Percentiles rank a stretch among this genome's conserved stretches.
Conservation (phyloP, 2,329 filamentous ascomycete genomes). For the Fusarium brevicatenulatum region DNA sequence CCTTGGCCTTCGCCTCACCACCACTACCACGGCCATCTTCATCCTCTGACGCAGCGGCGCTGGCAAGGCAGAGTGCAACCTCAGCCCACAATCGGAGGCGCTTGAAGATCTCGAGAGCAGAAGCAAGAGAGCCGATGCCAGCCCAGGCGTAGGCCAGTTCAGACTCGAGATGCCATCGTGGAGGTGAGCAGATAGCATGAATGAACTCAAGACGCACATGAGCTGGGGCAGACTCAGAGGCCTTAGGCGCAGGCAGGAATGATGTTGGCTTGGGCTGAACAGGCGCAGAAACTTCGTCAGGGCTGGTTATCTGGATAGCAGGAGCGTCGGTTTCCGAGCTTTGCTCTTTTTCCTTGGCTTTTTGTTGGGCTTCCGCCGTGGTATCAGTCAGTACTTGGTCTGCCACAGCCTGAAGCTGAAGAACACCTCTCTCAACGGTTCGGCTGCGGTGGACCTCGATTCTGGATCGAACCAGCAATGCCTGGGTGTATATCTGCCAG, state of each 20-base stretch:
- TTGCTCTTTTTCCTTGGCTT: slow-evolving; percentile 42
- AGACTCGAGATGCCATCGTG: slow-evolving; percentile 92
- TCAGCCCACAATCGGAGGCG: slow-evolving; percentile 94
- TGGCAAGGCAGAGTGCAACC: slow-evolving; percentile 87
- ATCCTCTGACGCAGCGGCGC: slow-evolving; percentile 66
- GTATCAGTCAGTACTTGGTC: slow-evolving; percentile 96
- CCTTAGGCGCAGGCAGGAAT: slow-evolving; percentile 82
- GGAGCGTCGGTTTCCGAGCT: slow-evolving; percentile 52
- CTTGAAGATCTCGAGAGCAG: slow-evolving; percentile 95
- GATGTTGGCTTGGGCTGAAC: slow-evolving; percentile 67
- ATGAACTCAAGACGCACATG: slow-evolving; percentile 83
- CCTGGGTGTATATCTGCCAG: slow-evolving; percentile 98
- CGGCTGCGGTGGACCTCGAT: slow-evolving; percentile 89
- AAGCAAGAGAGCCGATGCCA: slow-evolving; percentile 83
- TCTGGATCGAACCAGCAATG: slow-evolving; percentile 85
- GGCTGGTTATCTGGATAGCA: slow-evolving; percentile 56
- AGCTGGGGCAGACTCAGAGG: slow-evolving; percentile 80
- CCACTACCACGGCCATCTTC: slow-evolving; percentile 63
- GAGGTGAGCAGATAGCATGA: slow-evolving; percentile 83
- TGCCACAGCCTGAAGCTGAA: slow-evolving; percentile 94
- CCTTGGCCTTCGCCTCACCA: slow-evolving; percentile 82
- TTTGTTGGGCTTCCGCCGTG: slow-evolving; percentile 46
- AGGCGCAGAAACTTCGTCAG: slow-evolving; percentile 46
- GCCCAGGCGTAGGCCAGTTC: slow-evolving; percentile 96
- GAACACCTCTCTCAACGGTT: slow-evolving; percentile 86